These are phyloP conservation scores for Agaricus blazei DNA, from an alignment of 768 basidiomycete genomes.

Conservation along the genomic window DNA sequence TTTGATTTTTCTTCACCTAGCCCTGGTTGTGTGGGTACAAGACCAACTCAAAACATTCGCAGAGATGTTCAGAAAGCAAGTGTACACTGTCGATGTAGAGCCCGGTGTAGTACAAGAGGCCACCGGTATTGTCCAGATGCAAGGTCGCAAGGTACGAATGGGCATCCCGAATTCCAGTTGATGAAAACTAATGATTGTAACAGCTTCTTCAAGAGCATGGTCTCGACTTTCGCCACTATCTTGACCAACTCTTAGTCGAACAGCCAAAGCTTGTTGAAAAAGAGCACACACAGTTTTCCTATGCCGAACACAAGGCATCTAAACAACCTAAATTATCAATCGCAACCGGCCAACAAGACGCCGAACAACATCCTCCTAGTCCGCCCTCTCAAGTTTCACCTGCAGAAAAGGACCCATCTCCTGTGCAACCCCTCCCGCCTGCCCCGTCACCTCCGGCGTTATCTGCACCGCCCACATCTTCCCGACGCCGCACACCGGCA, in stretches of 20 bases:
- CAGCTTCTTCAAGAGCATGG: conserved; percentile 90
- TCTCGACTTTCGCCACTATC: conserved; percentile 88
- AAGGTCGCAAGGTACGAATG: conserved; percentile 75
- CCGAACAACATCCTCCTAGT: neutral
- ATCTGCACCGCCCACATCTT: conserved; percentile 23
- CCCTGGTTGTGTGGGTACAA: conserved; percentile 93
- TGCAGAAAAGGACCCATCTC: conserved; percentile 9
- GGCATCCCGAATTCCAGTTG: neutral
- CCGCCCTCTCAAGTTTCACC: neutral
- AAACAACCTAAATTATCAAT: conserved; percentile 19
- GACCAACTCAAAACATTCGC: conserved; percentile 79
- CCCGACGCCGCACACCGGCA: conserved; percentile 23
- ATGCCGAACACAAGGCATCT: conserved; percentile 25
- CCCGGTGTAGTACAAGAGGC: conserved; percentile 71
- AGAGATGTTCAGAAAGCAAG: conserved; percentile 84
- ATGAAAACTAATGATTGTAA: neutral
- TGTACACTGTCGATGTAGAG: conserved; percentile 80
- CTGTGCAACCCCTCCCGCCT: conserved; percentile 13
- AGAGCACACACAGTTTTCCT: conserved; percentile 24
- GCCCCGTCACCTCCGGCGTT: conserved; percentile 24
- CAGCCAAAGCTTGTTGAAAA: conserved; percentile 35
- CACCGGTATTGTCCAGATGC: conserved; percentile 65
- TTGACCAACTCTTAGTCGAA: conserved; percentile 65
- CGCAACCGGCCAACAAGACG: conserved; percentile 14
- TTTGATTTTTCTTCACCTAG: conserved; percentile 33